These are phyloP conservation scores for Pythium aristosporum DNA, from an alignment of 352 stramenopile species.

Conservation along the genomic window DNA sequence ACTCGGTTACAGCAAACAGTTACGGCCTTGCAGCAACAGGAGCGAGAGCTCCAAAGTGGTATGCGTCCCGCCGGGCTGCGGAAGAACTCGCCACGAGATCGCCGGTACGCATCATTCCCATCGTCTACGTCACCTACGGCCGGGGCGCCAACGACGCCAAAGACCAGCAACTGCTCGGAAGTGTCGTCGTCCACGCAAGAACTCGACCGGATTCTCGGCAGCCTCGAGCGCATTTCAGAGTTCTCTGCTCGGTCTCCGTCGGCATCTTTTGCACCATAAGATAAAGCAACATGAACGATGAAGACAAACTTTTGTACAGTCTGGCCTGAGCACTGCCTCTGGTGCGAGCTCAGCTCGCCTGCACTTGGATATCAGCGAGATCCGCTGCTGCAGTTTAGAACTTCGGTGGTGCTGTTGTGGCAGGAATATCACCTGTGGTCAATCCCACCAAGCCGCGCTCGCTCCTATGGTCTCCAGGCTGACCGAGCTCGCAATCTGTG, in stretches of 20 bases:
- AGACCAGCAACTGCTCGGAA: conserved; percentile 17
- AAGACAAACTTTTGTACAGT: background rate
- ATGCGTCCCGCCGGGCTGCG: background rate
- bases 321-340: too few relatives aligned
- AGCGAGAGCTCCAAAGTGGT: conserved; percentile 19
- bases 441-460: too few relatives aligned
- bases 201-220: conserved; percentile 63
- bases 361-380: too few relatives aligned
- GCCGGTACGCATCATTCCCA: conserved; percentile 18
- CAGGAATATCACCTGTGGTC: too few relatives aligned
- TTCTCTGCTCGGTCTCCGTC: conserved; percentile 38
- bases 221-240: conserved; percentile 67
- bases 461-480: too few relatives aligned
- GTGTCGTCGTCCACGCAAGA: conserved; percentile 41
- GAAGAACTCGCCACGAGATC: conserved; percentile 1
- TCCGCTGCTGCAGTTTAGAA: too few relatives aligned
- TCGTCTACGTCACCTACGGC: conserved; percentile 5
- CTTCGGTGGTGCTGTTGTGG: too few relatives aligned
- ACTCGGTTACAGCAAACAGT: conserved; percentile 52
- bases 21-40: conserved; percentile 33
- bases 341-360: too few relatives aligned
- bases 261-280: conserved; percentile 15
- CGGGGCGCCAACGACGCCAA: conserved; percentile 3
- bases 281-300: background rate
- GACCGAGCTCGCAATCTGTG: too few relatives aligned